Conservation (phyloP, 2,329 filamentous ascomycete genomes). For the Phoma sp. region DNA sequence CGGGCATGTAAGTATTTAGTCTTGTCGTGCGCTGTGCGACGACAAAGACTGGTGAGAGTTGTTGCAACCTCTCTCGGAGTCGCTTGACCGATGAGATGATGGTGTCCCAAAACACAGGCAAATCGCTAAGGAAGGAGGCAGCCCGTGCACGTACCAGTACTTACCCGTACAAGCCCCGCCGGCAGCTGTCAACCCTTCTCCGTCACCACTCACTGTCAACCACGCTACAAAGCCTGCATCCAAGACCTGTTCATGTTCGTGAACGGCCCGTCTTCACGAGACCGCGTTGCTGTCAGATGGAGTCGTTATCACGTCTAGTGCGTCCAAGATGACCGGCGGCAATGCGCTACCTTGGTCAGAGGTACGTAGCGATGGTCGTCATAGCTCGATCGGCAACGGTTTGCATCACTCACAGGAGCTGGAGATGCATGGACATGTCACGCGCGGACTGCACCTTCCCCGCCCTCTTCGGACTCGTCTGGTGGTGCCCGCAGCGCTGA, state of each 20-base stretch:
- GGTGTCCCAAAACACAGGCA: constrained; percentile 15
- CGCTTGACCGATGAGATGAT: constrained; percentile 25
- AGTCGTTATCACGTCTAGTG: not conserved
- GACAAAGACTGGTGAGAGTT: constrained; percentile 11
- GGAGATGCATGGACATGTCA: constrained; percentile 39
- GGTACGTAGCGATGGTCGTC: constrained; percentile 17
- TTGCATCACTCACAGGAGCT: constrained; percentile 37
- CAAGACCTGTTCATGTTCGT: not conserved
- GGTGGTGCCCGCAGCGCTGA: constrained; percentile 40
- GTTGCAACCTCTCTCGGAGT: constrained; percentile 22
- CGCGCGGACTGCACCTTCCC: constrained; percentile 40
- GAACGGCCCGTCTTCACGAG: not conserved
- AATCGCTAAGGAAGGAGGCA: constrained; percentile 22
- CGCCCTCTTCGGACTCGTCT: constrained; percentile 33
- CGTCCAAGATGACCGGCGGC: not conserved
- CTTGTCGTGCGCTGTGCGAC: constrained; percentile 16
- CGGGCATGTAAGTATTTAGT: no score
- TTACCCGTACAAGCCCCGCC: constrained; percentile 20
- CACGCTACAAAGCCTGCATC: not conserved
- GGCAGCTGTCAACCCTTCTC: constrained; percentile 5
- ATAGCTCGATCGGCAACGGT: constrained; percentile 31
- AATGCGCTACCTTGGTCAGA: constrained; percentile 4
- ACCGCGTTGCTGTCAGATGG: not conserved
- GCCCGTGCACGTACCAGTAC: constrained; percentile 12
- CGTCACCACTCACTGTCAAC: constrained; percentile 9